phyloP scores from a whole-genome alignment of 495 filamentous ascomycete species.

The Aspergillus panamensis region DNA sequence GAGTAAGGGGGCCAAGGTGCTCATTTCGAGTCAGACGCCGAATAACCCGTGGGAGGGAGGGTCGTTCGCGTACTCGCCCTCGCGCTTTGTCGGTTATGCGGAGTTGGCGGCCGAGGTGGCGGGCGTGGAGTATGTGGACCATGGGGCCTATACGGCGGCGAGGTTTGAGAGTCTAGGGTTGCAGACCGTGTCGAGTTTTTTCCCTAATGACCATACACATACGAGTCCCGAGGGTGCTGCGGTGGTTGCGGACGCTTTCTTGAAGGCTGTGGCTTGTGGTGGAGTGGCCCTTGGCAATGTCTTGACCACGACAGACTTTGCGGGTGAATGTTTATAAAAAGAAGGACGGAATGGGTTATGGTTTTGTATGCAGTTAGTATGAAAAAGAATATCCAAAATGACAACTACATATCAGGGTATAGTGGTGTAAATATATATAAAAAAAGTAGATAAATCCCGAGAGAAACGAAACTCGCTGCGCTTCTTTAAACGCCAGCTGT shows the following conservation, averaged over 20 bases:
- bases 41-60: constrained; percentile 61
- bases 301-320: constrained; percentile 30
- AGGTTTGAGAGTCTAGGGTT: constrained; percentile 48
- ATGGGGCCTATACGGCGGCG: constrained; percentile 53
- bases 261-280: constrained; percentile 53
- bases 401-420: neutral
- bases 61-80: constrained; percentile 36
- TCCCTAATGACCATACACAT: constrained; percentile 63
- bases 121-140: constrained; percentile 56
- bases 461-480: neutral
- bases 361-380: neutral
- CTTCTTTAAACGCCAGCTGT: neutral
- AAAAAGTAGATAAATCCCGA: neutral
- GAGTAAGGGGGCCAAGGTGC: constrained; percentile 58
- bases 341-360: neutral
- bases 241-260: constrained; percentile 57
- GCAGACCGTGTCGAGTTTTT: constrained; percentile 48
- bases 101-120: constrained; percentile 44
- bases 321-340: constrained; percentile 29
- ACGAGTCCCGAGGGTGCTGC: constrained; percentile 57
- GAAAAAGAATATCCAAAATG: neutral
- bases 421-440: neutral
- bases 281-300: constrained; percentile 34
- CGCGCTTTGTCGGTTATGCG: constrained; percentile 58
- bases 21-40: constrained; percentile 61